A percentile compares a stretch with the other conserved stretches of the same genome.
Evolutionary conservation across 305 asterid genomes (phyloP).

Genomic region (Euphrasia arctica): DNA sequence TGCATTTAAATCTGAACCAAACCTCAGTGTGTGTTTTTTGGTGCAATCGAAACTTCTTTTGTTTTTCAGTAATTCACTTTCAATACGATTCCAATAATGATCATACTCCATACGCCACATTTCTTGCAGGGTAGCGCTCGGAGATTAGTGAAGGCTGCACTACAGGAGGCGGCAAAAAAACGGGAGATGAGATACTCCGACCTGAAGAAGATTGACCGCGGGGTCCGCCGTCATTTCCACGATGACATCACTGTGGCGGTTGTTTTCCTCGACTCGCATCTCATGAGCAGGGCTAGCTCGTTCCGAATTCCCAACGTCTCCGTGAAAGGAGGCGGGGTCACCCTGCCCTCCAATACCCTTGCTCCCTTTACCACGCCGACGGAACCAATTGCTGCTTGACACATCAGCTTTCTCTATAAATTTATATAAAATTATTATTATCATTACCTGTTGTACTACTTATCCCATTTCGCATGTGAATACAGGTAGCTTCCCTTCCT

Average conservation of each 20-base stretch:
- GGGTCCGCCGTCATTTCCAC: conserved; percentile 94
- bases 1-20: too few species aligned
- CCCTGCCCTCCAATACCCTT: conserved; percentile 41
- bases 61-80: neutral
- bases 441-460: conserved; percentile 28
- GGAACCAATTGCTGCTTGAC: conserved; percentile 37
- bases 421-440: neutral
- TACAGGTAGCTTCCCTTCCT: conserved; percentile 39
- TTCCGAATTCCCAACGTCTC: conserved; percentile 52
- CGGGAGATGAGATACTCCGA: conserved; percentile 95
- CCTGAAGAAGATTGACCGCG: conserved; percentile 81
- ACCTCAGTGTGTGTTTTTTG: too few species aligned
- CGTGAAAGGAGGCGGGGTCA: conserved; percentile 66
- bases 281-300: conserved; percentile 67
- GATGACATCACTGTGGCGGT: conserved; percentile 83
- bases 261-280: conserved; percentile 64
- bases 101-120: neutral
- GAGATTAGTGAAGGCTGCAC: conserved; percentile 74
- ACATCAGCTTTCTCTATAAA: conserved; percentile 20
- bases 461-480: conserved; percentile 24
- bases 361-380: conserved; percentile 40
- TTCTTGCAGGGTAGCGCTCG: conserved; percentile 77
- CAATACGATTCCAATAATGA: neutral
- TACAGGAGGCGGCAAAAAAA: conserved; percentile 90
- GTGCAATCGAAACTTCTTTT: too few species aligned